These are phyloP conservation scores for Aspergillus candidus DNA, from an alignment of 2,329 filamentous ascomycete genomes.

Conservation along the genomic window DNA sequence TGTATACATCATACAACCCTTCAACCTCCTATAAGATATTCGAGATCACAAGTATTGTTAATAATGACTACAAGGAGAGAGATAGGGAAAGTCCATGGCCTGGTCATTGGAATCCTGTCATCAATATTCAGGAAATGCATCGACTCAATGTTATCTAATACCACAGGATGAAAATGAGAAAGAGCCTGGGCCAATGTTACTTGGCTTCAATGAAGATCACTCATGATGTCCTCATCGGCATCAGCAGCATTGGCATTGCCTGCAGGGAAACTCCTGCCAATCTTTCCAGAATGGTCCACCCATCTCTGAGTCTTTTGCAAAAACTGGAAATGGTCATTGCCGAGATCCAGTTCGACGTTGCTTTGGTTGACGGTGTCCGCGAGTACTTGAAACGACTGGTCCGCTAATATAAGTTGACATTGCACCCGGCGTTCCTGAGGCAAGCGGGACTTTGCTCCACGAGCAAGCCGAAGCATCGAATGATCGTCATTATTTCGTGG, in stretches of 20 bases:
- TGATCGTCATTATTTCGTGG: constrained; percentile 30
- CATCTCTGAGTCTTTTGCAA: constrained; percentile 44
- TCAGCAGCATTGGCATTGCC: constrained; percentile 18
- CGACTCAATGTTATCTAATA: too few relatives aligned
- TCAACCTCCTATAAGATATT: too few relatives aligned
- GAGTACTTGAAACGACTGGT: constrained; percentile 45
- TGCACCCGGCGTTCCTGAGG: constrained; percentile 32
- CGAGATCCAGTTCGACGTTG: constrained; percentile 52
- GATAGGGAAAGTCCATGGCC: too few relatives aligned
- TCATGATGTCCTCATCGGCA: constrained; percentile 39
- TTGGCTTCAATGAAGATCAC: constrained; percentile 21
- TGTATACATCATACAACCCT: too few relatives aligned
- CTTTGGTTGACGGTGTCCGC: constrained; percentile 48
- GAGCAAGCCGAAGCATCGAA: constrained; percentile 51
- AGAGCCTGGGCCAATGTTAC: too few relatives aligned
- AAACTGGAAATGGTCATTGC: constrained; percentile 54
- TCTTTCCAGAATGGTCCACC: constrained; percentile 16
- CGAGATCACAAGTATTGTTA: too few relatives aligned
- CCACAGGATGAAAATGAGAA: too few relatives aligned
- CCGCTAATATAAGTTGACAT: constrained; percentile 45
- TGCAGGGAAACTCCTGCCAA: constrained; percentile 1
- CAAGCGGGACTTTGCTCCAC: constrained; percentile 26
- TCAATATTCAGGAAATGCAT: too few relatives aligned
- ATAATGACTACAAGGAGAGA: too few relatives aligned
- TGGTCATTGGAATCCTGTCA: too few relatives aligned